Percentiles rank a stretch among this genome's conserved stretches.
Evolutionary conservation across 148 eudicot genomes (phyloP).

Genomic region (Agrostemma githago): DNA sequence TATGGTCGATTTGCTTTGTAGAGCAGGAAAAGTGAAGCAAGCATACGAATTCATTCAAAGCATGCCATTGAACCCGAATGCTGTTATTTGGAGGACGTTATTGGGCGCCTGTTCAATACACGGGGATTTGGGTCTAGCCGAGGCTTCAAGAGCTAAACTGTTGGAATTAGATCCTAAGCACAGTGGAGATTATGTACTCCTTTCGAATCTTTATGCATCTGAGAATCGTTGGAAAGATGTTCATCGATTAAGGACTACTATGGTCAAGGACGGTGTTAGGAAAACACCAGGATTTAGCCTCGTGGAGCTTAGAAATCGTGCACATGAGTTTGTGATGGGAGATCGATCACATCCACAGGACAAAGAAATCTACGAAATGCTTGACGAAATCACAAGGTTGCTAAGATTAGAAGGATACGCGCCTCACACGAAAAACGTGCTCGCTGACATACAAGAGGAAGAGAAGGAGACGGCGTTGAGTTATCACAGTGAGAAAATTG

Average conservation of each 20-base stretch:
- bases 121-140: slow-evolving; percentile 44
- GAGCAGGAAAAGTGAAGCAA: slow-evolving; percentile 56
- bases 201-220: slow-evolving; percentile 75
- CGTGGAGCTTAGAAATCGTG: slow-evolving; percentile 62
- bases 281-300: slow-evolving; percentile 65
- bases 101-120: slow-evolving; percentile 62
- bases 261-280: slow-evolving; percentile 55
- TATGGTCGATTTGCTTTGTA: slow-evolving; percentile 65
- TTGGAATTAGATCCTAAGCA: slow-evolving; percentile 63
- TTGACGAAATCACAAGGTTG: slow-evolving; percentile 51
- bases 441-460: slow-evolving; percentile 81
- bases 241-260: slow-evolving; percentile 45
- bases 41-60: slow-evolving; percentile 54
- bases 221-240: slow-evolving; percentile 70
- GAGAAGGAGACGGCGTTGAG: slow-evolving; percentile 77
- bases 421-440: slow-evolving; percentile 56
- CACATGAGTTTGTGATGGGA: slow-evolving; percentile 71
- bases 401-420: slow-evolving; percentile 62
- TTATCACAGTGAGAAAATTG: slow-evolving; percentile 84
- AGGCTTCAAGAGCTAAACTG: slow-evolving; percentile 49
- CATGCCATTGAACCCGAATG: slow-evolving; percentile 64
- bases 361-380: slow-evolving; percentile 51
- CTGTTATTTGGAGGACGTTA: slow-evolving; percentile 73
- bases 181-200: slow-evolving; percentile 72
- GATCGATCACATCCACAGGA: slow-evolving; percentile 62